Evolutionary conservation across 2,329 filamentous ascomycete genomes (phyloP), one percentile per base, ranked within the genome.

Genomic region (Paracamarosporium sp.): DNA sequence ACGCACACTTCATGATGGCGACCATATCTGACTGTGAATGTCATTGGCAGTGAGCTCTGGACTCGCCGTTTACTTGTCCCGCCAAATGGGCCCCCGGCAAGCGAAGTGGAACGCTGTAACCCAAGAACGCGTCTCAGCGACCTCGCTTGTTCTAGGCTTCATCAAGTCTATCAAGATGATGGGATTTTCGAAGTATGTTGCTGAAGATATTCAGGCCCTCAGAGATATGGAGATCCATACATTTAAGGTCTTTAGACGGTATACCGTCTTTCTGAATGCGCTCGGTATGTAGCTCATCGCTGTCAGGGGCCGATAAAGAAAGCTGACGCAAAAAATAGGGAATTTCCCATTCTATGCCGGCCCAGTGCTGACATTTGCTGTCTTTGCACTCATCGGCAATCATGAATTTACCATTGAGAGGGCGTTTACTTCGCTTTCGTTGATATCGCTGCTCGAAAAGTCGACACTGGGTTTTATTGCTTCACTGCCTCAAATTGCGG

Each of bases 111-210:
- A 75, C 50, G 69, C 74, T 33, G 70, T 64, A 30, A 72, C 79
- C 4, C 69, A 80, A 56, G 66, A 70, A 47, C 70, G 78, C 4
- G 65, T 80, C 1, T 66, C 69, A 0, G 60, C 72, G 3, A 79
- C 77, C 0, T 61, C 72, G 1, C 63, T 55, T 13, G 64, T 76
- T 47, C 67, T 80, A 0, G 64, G 63, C 5, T 68, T 74, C 24
- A 76, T 80, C 61, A 77, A 78, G 55, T 68, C 71, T 17, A 66
- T 80, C 35, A 79, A 79, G 55, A 77, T 79, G 63, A 69, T 74
- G 9, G 75, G 73, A 0, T 33, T 57, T n/a, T 22, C 54, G 20
- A 44, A 48, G 53, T 30, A 56, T 27, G 28, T 45, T 46, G 7
- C 45, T 17, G 15, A 22, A 33, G 44, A 60, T 27, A 43, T 65